These are phyloP conservation scores for Mortierella sp. DNA, from an alignment of 371 early-diverging fungal species.

Conservation along the genomic window DNA sequence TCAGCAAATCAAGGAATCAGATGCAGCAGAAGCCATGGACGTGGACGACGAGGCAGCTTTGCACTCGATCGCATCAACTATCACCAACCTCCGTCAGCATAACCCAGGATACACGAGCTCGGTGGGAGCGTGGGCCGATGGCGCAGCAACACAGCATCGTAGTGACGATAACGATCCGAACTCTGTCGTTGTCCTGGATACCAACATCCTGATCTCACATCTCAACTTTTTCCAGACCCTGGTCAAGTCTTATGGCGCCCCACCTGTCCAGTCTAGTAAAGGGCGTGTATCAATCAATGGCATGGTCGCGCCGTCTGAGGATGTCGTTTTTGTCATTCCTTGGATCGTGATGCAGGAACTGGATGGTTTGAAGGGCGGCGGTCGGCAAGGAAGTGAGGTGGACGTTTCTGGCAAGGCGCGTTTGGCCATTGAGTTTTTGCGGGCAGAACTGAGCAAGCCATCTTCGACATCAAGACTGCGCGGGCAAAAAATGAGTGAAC, in stretches of 20 bases:
- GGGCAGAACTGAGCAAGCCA: constrained; percentile 41
- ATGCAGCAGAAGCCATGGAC: constrained; percentile 40
- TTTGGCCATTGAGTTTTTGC: constrained; percentile 50
- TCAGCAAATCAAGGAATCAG: constrained; percentile 5
- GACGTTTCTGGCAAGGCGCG: constrained; percentile 42
- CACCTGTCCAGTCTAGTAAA: not conserved
- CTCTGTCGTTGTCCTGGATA: constrained; percentile 56
- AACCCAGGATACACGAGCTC: constrained; percentile 16
- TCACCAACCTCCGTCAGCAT: constrained; percentile 35
- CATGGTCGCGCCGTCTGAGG: not conserved
- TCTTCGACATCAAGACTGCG: constrained; percentile 28
- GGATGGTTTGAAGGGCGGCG: constrained; percentile 48
- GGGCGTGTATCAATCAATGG: not conserved
- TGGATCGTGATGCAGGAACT: constrained; percentile 62
- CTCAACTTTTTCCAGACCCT: constrained; percentile 55
- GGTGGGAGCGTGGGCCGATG: constrained; percentile 29
- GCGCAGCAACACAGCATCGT: not conserved
- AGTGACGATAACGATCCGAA: constrained; percentile 14
- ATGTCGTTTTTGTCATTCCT: constrained; percentile 49
- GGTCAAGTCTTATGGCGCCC: constrained; percentile 30
- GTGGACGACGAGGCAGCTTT: constrained; percentile 42
- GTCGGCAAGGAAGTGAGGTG: constrained; percentile 23
- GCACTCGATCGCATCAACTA: constrained; percentile 43
- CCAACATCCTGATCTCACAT: constrained; percentile 59
- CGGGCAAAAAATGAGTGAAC: constrained; percentile 56